phyloP scores from a whole-genome alignment of 2,329 filamentous ascomycete genomes.

The Colletotrichum trifolii region DNA sequence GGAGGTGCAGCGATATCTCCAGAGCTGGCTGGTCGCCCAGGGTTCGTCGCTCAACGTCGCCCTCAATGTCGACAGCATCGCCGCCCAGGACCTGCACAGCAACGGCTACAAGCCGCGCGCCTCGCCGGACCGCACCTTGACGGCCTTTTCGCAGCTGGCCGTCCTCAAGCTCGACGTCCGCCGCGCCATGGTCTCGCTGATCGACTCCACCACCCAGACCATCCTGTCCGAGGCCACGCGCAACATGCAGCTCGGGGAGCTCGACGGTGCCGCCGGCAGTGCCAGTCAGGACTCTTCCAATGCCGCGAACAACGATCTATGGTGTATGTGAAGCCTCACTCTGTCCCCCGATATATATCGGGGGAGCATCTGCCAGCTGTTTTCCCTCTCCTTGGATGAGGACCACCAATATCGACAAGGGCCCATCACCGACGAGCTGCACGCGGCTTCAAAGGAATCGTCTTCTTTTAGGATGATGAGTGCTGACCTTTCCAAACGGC shows the following conservation, averaged over 20 bases:
- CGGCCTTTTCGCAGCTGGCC: constrained; percentile 61
- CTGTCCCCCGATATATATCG: neutral
- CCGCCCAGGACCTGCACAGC: constrained; percentile 41
- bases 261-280: constrained; percentile 34
- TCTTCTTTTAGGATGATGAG: too few species aligned
- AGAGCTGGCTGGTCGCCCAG: constrained; percentile 47
- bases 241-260: constrained; percentile 51
- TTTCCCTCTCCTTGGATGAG: too few species aligned
- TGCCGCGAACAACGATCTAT: constrained; percentile 44
- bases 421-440: too few species aligned
- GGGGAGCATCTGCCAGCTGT: neutral
- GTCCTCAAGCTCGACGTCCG: constrained; percentile 59
- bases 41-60: constrained; percentile 46
- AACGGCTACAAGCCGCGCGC: constrained; percentile 47
- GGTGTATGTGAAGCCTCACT: constrained; percentile 44
- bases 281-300: constrained; percentile 1
- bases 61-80: constrained; percentile 45
- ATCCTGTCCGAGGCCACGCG: constrained; percentile 64
- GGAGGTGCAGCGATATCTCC: constrained; percentile 45
- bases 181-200: constrained; percentile 61
- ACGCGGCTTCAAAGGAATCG: too few species aligned
- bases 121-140: constrained; percentile 52
- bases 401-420: too few species aligned
- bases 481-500: constrained; percentile 17
- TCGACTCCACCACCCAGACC: constrained; percentile 58